Evolutionary conservation across 2,329 filamentous ascomycete genomes (phyloP).

Genomic region (Venturia pyrina): DNA sequence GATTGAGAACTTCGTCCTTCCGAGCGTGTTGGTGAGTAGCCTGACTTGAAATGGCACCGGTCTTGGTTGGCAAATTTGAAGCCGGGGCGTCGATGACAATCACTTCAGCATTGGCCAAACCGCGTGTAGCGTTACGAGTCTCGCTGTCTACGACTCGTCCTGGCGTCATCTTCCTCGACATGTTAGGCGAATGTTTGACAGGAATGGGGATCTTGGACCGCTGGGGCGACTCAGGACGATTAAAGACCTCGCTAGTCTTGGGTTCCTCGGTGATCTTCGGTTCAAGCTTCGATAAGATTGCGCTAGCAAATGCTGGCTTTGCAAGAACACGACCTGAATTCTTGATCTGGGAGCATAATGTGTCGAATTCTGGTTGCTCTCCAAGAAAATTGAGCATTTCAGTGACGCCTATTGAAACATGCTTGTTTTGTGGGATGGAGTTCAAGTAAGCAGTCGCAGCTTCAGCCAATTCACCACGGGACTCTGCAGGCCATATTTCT

Average conservation of each 20-base stretch:
- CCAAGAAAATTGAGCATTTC: not conserved
- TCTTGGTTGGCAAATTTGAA: not conserved
- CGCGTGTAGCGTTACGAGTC: not conserved
- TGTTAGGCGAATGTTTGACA: too few species aligned
- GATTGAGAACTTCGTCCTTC: not conserved
- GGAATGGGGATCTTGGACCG: not conserved
- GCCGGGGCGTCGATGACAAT: not conserved
- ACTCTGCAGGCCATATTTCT: not conserved
- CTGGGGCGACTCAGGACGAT: not conserved
- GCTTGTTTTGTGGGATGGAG: not conserved
- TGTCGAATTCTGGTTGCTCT: not conserved
- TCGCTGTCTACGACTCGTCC: not conserved
- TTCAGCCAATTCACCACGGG: not conserved
- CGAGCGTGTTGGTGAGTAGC: not conserved
- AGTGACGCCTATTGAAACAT: not conserved
- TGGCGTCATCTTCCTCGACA: not conserved
- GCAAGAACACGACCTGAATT: not conserved
- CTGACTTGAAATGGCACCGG: not conserved
- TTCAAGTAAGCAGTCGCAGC: not conserved
- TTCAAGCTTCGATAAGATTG: not conserved
- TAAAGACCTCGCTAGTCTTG: not conserved
- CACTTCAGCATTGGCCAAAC: not conserved
- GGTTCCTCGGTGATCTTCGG: not conserved
- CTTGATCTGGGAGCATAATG: not conserved
- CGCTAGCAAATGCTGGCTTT: not conserved